A percentile compares a stretch with the other conserved stretches of the same genome.
These are phyloP conservation scores for Lasiosphaeris hirsuta DNA, from an alignment of 495 filamentous ascomycete species.

Conservation along the genomic window DNA sequence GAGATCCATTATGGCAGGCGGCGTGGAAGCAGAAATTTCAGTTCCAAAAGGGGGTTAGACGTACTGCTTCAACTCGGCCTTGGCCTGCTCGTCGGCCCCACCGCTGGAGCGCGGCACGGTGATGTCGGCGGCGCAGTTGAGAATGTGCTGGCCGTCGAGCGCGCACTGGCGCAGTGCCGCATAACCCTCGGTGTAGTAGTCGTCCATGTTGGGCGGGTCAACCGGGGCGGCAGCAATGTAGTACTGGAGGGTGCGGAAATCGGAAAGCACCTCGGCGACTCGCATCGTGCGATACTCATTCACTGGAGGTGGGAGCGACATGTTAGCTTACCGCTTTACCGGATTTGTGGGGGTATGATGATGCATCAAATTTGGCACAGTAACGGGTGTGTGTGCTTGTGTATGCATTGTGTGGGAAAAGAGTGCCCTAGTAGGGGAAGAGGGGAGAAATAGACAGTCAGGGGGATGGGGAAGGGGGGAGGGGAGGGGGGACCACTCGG, in stretches of 20 bases:
- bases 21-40: not conserved
- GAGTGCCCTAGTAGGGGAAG: not conserved
- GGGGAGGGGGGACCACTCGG: constrained; percentile 2
- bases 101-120: constrained; percentile 56
- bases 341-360: not conserved
- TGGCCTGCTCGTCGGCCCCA: constrained; percentile 65
- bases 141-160: constrained; percentile 68
- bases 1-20: too few species aligned
- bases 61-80: constrained; percentile 73
- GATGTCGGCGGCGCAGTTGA: constrained; percentile 61
- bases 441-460: not conserved
- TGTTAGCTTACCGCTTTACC: constrained; percentile 25
- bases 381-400: not conserved
- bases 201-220: constrained; percentile 55
- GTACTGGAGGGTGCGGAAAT: constrained; percentile 78
- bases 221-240: constrained; percentile 71
- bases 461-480: constrained; percentile 1
- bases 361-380: constrained; percentile 1
- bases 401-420: not conserved
- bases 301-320: constrained; percentile 47
- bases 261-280: constrained; percentile 77
- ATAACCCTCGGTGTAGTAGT: constrained; percentile 78
- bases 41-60: constrained; percentile 18
- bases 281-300: constrained; percentile 79
- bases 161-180: constrained; percentile 70